Percentiles rank a stretch among this genome's conserved stretches.
Evolutionary conservation across 495 filamentous ascomycete genomes (phyloP).

Genomic region (Rhypophila decipiens): DNA sequence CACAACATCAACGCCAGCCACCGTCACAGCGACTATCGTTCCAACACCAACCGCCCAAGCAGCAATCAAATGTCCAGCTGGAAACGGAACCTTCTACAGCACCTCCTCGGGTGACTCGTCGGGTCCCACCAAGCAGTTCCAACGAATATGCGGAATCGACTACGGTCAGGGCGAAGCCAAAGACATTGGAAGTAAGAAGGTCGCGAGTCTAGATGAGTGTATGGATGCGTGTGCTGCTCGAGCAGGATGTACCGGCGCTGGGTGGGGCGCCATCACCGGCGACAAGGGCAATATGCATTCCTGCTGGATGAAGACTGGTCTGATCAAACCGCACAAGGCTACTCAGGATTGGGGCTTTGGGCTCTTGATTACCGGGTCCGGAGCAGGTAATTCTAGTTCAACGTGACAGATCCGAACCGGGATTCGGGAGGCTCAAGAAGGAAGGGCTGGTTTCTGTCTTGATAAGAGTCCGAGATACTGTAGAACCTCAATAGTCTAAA

Average conservation of each 20-base stretch:
- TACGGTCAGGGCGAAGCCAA: conserved; percentile 24
- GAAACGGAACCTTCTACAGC: conserved; percentile 30
- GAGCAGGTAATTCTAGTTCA: no score
- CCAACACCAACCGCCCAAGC: conserved; percentile 5
- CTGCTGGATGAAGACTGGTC: conserved; percentile 49
- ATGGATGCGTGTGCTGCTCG: conserved; percentile 27
- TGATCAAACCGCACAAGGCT: conserved; percentile 40
- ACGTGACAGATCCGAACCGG: no score
- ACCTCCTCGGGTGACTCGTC: conserved; percentile 2
- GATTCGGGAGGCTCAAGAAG: no score
- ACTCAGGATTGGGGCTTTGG: conserved; percentile 40
- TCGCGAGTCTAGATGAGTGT: conserved; percentile 21
- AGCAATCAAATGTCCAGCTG: conserved; percentile 14
- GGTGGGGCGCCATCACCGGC: conserved; percentile 27
- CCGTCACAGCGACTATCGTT: neutral
- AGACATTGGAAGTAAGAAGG: conserved; percentile 24
- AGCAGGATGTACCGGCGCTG: conserved; percentile 26
- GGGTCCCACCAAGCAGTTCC: conserved; percentile 21
- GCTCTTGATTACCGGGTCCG: conserved; percentile 7
- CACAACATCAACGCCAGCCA: neutral
- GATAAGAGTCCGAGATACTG: no score
- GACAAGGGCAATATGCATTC: conserved; percentile 25
- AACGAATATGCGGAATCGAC: conserved; percentile 29
- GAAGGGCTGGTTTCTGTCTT: no score
- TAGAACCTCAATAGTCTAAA: no score